These are phyloP conservation scores for Hypoxylon intermedium DNA, from an alignment of 495 filamentous ascomycete genomes.

Conservation along the genomic window DNA sequence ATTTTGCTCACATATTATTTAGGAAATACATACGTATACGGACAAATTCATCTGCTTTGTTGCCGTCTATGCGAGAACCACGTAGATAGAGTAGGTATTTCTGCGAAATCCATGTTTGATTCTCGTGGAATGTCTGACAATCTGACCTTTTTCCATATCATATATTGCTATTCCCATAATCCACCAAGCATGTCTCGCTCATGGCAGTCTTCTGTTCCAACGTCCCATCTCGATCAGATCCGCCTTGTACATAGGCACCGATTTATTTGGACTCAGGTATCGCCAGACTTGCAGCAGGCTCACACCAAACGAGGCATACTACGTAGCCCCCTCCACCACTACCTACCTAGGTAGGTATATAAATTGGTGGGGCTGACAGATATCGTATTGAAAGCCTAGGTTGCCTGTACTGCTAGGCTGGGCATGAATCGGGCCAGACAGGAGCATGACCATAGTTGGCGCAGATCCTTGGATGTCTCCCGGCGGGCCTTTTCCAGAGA, in stretches of 20 bases:
- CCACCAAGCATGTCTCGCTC: not conserved
- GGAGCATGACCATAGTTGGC: slow-evolving; percentile 5
- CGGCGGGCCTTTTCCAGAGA: not conserved
- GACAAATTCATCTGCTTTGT: too few species aligned
- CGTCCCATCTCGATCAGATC: not conserved
- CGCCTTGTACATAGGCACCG: not conserved
- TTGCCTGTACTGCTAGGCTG: slow-evolving; percentile 5
- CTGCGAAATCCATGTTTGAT: too few species aligned
- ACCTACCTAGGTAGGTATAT: too few species aligned
- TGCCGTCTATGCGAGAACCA: too few species aligned
- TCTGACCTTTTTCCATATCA: not conserved
- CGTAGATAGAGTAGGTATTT: too few species aligned
- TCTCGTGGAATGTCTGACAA: not conserved
- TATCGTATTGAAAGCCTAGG: not conserved
- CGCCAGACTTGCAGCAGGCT: slow-evolving; percentile 2
- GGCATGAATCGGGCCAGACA: slow-evolving; percentile 26
- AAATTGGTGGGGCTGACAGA: slow-evolving; percentile 15
- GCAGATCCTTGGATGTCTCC: not conserved
- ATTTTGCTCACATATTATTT: too few species aligned
- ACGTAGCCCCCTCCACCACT: slow-evolving; percentile 4
- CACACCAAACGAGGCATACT: not conserved
- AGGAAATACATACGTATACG: too few species aligned
- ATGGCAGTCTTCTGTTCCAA: too few species aligned
- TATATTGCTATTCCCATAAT: not conserved
- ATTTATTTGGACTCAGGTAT: not conserved